Conservation (phyloP, 495 filamentous ascomycete species). For the Lineolata rhizophorae region DNA sequence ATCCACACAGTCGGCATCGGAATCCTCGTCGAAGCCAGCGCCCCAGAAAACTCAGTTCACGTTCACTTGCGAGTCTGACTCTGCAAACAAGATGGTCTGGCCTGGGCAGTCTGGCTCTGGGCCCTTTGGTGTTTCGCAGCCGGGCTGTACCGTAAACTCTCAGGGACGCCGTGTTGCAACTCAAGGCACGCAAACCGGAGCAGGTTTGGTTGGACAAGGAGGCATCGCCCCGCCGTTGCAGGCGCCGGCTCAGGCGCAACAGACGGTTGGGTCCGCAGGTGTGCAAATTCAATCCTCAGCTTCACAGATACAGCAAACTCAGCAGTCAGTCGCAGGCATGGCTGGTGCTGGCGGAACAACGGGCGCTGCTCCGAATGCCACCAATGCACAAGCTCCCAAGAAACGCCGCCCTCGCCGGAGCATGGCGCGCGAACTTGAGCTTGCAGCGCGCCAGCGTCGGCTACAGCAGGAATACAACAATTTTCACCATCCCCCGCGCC, state of each 20-base stretch:
- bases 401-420: slow-evolving; percentile 31
- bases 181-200: too few species aligned
- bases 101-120: too few species aligned
- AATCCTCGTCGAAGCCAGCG: slow-evolving; percentile 43
- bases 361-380: too few species aligned
- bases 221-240: slow-evolving; percentile 12
- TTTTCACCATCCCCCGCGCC: slow-evolving; percentile 46
- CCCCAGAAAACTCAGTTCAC: slow-evolving; percentile 68
- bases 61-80: slow-evolving; percentile 69
- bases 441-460: slow-evolving; percentile 44
- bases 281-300: slow-evolving; percentile 4
- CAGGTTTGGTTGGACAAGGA: too few species aligned
- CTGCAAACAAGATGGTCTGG: slow-evolving; percentile 42
- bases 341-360: too few species aligned
- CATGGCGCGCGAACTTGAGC: slow-evolving; percentile 33
- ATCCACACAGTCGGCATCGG: slow-evolving; percentile 35
- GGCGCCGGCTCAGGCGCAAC: slow-evolving; percentile 12
- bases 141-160: too few species aligned
- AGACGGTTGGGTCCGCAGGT: slow-evolving; percentile 2
- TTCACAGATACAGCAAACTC: too few species aligned
- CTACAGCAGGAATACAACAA: slow-evolving; percentile 52
- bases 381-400: slow-evolving; percentile 6
- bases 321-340: too few species aligned
- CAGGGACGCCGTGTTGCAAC: too few species aligned
- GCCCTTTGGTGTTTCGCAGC: too few species aligned